These are phyloP conservation scores for Phytopythium kandeliae DNA, from an alignment of 352 stramenopile species.

Conservation along the genomic window DNA sequence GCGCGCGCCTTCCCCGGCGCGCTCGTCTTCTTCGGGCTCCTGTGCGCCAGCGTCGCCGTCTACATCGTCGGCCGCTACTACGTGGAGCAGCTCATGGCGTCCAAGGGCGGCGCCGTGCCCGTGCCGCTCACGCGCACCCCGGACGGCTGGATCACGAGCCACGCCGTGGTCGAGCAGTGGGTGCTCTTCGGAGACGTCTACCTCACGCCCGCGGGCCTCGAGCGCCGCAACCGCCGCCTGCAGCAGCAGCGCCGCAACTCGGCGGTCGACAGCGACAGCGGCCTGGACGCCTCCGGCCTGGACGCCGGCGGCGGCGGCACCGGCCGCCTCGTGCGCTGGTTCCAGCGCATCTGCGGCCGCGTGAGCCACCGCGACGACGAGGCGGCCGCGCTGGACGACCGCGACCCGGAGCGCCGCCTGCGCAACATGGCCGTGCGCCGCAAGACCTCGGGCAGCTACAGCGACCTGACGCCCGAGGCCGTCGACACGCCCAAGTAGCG, in stretches of 20 bases:
- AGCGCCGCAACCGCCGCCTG: constrained; percentile 34
- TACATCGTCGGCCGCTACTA: constrained; percentile 81
- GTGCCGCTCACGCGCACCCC: constrained; percentile 71
- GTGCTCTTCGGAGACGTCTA: constrained; percentile 78
- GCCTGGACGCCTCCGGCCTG: not conserved
- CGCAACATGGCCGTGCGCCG: constrained; percentile 49
- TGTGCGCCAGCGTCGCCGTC: constrained; percentile 64
- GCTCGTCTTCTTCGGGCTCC: constrained; percentile 72
- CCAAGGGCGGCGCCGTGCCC: constrained; percentile 65
- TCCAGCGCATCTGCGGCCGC: constrained; percentile 39
- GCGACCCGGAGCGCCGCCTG: constrained; percentile 65
- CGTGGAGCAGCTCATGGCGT: constrained; percentile 78
- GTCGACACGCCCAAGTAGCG: constrained; percentile 60
- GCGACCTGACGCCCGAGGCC: constrained; percentile 61
- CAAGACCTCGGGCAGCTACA: constrained; percentile 79
- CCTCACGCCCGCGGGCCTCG: constrained; percentile 52
- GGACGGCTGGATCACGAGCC: constrained; percentile 77
- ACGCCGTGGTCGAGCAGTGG: constrained; percentile 77
- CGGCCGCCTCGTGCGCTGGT: constrained; percentile 28
- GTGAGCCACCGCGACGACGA: constrained; percentile 7
- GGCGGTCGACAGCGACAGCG: constrained; percentile 20
- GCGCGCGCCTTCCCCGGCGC: constrained; percentile 69
- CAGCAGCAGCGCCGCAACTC: constrained; percentile 47
- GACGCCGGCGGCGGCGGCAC: constrained; percentile 20
- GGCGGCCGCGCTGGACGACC: constrained; percentile 35